Evolutionary conservation across 2,329 filamentous ascomycete genomes (phyloP), one percentile per base, ranked within the genome.

Genomic region (Paraphoma chrysanthemicola): DNA sequence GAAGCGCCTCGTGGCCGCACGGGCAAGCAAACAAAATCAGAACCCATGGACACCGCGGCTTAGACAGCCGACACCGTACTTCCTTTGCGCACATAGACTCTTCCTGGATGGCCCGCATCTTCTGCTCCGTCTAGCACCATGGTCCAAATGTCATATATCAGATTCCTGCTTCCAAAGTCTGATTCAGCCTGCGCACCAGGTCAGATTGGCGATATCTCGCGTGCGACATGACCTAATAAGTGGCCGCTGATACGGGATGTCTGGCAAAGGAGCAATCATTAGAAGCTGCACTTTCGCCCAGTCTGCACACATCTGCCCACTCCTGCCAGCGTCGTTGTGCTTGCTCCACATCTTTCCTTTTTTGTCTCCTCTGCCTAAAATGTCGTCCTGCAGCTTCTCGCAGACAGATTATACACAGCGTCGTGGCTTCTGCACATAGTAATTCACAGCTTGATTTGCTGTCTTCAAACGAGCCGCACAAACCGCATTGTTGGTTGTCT

Each of bases 11-110:
- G 74, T 44, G 75, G 74, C 8, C 70, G 75, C 23, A 53, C 66
- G 45, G 64, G 73, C 66, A 76, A 76, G 68, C 68, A 74, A 60
- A 62, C 59, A 39, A 64, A 68, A 56, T 59, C 63, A 41, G 73
- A 77, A n/a, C 48, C 64, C 38, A 64, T 71, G 63, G 69, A 72
- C 42, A 68, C 66, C 16, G 66, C 61, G 33, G 65, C 65, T 55
- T 75, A 70, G 66, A 49, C 56, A 30, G 55, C 51, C 39, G 14
- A 43, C n/a, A 44, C 16, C 23, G 39, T 54, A 30, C 30, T 54
- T 11, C 43, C 55, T 14, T 33, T 43, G 39, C 5, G 38, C 29
- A 23, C 11, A 51, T 43, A 44, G 42, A 8, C 7, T 8, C 33
- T 11, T 38, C 33, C 10, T 3, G 33, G 6, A 11, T 6, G 10